Evolutionary conservation across 306 rosid genomes (phyloP), one percentile per base, ranked within the genome.

Genomic region (Crotalaria pallida): DNA sequence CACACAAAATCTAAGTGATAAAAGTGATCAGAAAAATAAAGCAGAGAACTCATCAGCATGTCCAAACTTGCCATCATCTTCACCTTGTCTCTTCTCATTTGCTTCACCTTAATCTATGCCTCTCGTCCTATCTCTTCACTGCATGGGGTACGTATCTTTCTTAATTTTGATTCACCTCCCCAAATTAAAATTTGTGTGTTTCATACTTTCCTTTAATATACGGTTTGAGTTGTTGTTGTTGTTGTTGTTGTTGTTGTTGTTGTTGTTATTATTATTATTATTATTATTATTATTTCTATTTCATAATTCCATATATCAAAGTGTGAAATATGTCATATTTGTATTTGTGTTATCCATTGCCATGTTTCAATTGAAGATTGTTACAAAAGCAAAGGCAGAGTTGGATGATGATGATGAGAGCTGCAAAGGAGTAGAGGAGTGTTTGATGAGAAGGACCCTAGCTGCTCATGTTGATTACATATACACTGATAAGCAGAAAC

Each of bases 391-490:
- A 31, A 55, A 26, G 11, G 19, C 11, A 10, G 74, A 58, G 65
- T 22, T 77, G 48, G 75, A 60, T 15, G 87, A 72, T 8, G 75
- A 60, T 15, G 87, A 72, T 8, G 86, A 76, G 31, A 73, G 69
- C 22, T 87, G 96, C 38, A 73, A 84, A 11, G 84, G 81, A 19
- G 2, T 18, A 11, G 69, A 85, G 36, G 91, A 75, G 5, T 89
- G 96, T 65, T 67, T 87, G 84, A 69, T 64, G 74, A 85, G 86
- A 67, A 84, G 92, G 73, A 81, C 89, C 1, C 74, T 84, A 23
- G 71, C 29, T 3, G 96, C 88, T 74, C 89, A 89, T 72, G 15
- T 69, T 3, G 93, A 89, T 79, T 89, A 89, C 26, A 81, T 86
- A 72, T 86, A 89, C 17, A 81, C 92, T 7, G 80, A 79, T 65